A percentile compares a stretch with the other conserved stretches of the same genome.
These are phyloP conservation scores for Anaeromyces robustus DNA, from an alignment of 192 early-diverging fungal genomes.

Conservation along the genomic window DNA sequence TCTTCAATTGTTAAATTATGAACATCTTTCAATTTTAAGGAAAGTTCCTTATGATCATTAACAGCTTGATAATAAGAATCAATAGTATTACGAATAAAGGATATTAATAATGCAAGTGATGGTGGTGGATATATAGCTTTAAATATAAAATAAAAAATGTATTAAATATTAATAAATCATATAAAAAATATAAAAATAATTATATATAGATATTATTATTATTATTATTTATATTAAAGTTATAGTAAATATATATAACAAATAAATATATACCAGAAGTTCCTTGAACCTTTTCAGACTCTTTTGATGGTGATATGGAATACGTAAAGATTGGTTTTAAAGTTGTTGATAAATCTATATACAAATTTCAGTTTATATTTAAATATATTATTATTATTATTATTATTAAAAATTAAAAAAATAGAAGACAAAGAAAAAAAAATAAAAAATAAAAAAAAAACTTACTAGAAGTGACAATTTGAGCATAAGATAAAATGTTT, in stretches of 20 bases:
- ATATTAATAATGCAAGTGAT: slow-evolving; percentile 5
- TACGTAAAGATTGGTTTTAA: neutral
- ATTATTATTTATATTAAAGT: no score
- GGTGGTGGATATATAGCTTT: slow-evolving; percentile 2
- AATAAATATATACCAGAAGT: slow-evolving; percentile 1
- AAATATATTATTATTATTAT: neutral
- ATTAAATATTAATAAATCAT: slow-evolving; percentile 5
- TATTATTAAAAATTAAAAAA: no score
- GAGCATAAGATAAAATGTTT: slow-evolving; percentile 36
- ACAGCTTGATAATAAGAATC: slow-evolving; percentile 6
- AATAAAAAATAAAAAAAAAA: neutral
- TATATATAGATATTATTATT: no score
- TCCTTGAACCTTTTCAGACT: neutral
- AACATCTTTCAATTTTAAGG: slow-evolving; percentile 18
- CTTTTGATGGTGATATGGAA: neutral
- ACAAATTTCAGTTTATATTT: neutral
- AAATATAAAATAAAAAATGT: slow-evolving; percentile 16
- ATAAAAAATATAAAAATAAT: slow-evolving; percentile 18
- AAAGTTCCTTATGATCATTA: slow-evolving; percentile 11
- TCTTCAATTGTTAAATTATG: slow-evolving; percentile 25
- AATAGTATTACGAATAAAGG: neutral
- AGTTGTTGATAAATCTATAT: neutral
- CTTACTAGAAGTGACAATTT: slow-evolving; percentile 15
- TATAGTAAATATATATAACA: neutral
- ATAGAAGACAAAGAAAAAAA: neutral